Percentiles rank a stretch among this genome's conserved stretches.
Evolutionary conservation across 352 stramenopile genomes (phyloP).

Genomic region (Phytophthora podocarpi): DNA sequence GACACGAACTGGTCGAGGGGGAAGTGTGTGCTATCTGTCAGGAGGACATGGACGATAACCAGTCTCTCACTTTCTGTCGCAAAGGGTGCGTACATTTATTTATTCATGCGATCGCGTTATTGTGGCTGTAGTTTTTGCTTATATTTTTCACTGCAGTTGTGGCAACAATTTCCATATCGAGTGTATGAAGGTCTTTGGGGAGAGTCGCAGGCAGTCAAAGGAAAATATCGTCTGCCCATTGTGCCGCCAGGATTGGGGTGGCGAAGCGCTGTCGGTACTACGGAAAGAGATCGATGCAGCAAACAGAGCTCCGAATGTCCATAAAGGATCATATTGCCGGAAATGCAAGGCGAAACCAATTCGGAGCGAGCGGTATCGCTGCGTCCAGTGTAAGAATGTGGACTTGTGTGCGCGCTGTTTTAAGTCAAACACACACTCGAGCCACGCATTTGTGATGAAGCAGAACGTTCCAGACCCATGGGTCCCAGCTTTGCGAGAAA

Average conservation of each 20-base stretch:
- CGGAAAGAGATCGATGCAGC: constrained; percentile 78
- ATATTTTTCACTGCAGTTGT: constrained; percentile 27
- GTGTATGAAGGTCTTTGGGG: constrained; percentile 84
- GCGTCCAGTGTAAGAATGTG: constrained; percentile 77
- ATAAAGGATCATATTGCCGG: constrained; percentile 65
- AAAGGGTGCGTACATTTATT: constrained; percentile 77
- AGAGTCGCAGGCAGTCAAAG: constrained; percentile 81
- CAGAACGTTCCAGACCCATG: constrained; percentile 62
- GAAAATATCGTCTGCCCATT: constrained; percentile 86
- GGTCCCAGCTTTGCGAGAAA: constrained; percentile 52
- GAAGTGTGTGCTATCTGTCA: constrained; percentile 88
- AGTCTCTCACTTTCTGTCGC: constrained; percentile 75
- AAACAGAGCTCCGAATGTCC: constrained; percentile 76
- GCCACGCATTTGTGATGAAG: constrained; percentile 79
- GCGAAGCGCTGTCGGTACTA: constrained; percentile 59
- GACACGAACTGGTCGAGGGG: constrained; percentile 69
- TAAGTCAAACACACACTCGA: constrained; percentile 64
- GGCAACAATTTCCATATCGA: constrained; percentile 40
- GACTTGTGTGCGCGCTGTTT: constrained; percentile 82
- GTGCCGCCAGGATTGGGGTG: constrained; percentile 83
- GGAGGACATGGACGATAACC: constrained; percentile 71
- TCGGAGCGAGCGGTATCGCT: constrained; percentile 79
- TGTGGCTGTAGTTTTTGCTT: not conserved
- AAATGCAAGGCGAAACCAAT: constrained; percentile 83
- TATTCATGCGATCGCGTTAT: constrained; percentile 12